These are phyloP conservation scores for Mycena olivaceomarginata DNA, from an alignment of 768 basidiomycete genomes.

Conservation along the genomic window DNA sequence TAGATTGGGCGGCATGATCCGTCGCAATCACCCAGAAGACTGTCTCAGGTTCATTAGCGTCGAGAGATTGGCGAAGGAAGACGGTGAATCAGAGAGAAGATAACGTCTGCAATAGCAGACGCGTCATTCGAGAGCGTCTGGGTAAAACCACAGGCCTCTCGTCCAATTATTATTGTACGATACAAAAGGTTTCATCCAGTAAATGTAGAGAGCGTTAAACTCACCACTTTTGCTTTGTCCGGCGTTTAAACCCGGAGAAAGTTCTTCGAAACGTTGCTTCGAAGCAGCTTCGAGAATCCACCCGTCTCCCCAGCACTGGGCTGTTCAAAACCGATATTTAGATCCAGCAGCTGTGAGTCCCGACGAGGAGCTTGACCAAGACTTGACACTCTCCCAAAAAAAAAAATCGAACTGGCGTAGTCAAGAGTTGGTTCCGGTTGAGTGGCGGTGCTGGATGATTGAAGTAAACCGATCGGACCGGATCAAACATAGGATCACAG, in stretches of 20 bases:
- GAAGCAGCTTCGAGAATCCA: too few species aligned
- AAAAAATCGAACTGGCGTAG: too few species aligned
- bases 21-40: constrained; percentile 8
- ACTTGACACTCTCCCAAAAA: too few species aligned
- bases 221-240: constrained; percentile 5
- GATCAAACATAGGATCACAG: constrained; percentile 17
- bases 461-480: not conserved
- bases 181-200: constrained; percentile 43
- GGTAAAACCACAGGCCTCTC: constrained; percentile 34
- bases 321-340: too few species aligned
- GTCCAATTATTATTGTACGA: constrained; percentile 36
- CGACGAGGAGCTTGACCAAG: too few species aligned
- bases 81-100: constrained; percentile 45
- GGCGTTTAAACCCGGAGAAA: not conserved
- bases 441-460: constrained; percentile 5
- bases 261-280: too few species aligned
- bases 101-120: constrained; percentile 41
- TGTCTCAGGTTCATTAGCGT: constrained; percentile 12
- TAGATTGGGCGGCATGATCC: constrained; percentile 40
- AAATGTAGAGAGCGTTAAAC: not conserved
- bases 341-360: too few species aligned
- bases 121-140: constrained; percentile 42
- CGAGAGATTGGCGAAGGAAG: constrained; percentile 19
- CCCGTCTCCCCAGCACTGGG: too few species aligned
- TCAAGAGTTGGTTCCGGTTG: too few species aligned